Base-by-base conservation (phyloP, 306 rosid species). In the Glycine tomentella region DNA sequence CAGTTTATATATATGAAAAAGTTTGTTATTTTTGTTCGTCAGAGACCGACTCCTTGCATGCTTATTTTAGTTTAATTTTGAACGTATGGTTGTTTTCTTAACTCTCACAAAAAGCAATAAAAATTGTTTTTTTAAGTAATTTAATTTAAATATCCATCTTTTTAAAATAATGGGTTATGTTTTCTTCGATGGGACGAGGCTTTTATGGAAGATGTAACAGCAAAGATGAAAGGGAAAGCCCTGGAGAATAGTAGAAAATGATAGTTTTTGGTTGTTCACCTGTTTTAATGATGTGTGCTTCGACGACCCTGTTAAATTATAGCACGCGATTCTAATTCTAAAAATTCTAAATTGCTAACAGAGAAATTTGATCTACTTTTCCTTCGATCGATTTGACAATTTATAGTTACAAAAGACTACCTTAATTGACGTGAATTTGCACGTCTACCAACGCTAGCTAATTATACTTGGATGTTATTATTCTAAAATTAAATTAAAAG, bases 261-360 rank as follows among this genome's bases (percentile, higher is more conserved):
- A 80, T 71, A 16, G 78, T 7, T 71, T 49, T 59, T 44, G 44
- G 64, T 79, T 48, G 63, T 79, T 45, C 40, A 15, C 13, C 9
- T 44, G 20, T 15, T 66, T 31, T 72, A 3, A 4, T 53, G 9
- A 53, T n/a, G 77, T 55, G 70, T 76, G 49, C 4, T 25, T 25
- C 2, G 45, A 20, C 10, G 31, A 61, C 46, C 2, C 8, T 31
- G 46, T 45, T 62, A 49, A 10, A 48, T n/a, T 76, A 6, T 17
- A 1, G 2, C 20, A 20, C 1, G 52, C 40, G 3, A 8, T 40
- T 55, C 57, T 58, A 0, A 57, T 57, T 57, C 20, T 58, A 9
- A 3, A n/a, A 42, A 7, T 42, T 42, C 9, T 42, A 42, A 42
- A 42, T 33, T 72, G 12, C 2, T 5, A 9, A 72, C 7, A 4